These are phyloP conservation scores for Aspergillus bombycis DNA, from an alignment of 2,329 filamentous ascomycete genomes.

Conservation along the genomic window DNA sequence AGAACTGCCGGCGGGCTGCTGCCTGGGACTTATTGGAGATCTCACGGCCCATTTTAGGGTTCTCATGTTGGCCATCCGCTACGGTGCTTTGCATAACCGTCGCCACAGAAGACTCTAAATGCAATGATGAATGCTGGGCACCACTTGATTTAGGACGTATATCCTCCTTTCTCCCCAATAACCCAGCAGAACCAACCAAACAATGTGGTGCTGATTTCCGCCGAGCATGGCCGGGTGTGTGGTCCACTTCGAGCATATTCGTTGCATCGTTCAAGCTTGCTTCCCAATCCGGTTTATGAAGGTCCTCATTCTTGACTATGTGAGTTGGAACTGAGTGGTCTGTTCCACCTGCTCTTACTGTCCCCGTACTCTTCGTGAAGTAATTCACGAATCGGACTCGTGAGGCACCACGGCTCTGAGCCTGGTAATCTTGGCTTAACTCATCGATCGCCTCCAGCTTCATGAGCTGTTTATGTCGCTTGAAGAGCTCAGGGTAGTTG, in stretches of 20 bases:
- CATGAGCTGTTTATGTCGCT: slow-evolving; percentile 70
- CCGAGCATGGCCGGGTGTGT: not conserved
- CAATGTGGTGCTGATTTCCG: not conserved
- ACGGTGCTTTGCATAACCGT: not conserved
- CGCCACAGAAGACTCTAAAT: too few relatives aligned
- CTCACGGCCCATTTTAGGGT: not conserved
- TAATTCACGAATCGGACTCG: slow-evolving; percentile 69
- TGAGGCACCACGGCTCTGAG: slow-evolving; percentile 52
- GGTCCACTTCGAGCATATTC: not conserved
- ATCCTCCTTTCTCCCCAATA: too few relatives aligned
- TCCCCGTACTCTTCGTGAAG: slow-evolving; percentile 60
- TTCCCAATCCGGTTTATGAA: not conserved
- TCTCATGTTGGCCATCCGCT: not conserved
- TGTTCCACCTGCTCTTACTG: too few relatives aligned
- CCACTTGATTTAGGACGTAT: not conserved
- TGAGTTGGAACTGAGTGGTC: not conserved
- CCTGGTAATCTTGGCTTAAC: slow-evolving; percentile 41
- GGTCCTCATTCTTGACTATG: not conserved
- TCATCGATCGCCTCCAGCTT: slow-evolving; percentile 58
- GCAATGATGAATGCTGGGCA: not conserved
- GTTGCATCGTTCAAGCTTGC: not conserved
- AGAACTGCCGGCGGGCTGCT: slow-evolving; percentile 73
- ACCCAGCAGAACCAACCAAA: not conserved
- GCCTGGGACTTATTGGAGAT: slow-evolving; percentile 17
- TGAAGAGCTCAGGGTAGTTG: slow-evolving; percentile 71